Percentiles rank a stretch among this genome's conserved stretches.
phyloP scores from a whole-genome alignment of 1,284 basidiomycete genomes.

The Rhodotorula sp. region DNA sequence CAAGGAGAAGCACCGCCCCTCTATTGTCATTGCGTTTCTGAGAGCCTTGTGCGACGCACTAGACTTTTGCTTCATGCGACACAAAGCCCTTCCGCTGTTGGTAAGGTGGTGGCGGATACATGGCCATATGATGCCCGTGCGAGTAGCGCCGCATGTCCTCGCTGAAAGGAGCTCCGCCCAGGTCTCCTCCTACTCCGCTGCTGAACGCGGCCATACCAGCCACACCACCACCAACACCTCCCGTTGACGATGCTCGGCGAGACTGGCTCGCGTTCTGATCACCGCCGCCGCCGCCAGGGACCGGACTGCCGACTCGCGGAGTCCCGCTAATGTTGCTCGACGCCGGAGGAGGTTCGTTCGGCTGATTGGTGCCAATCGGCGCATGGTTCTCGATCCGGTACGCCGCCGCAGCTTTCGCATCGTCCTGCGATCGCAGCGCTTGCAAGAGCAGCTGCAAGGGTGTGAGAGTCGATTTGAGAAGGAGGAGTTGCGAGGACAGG shows the following conservation, averaged over 20 bases:
- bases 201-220: too few relatives aligned
- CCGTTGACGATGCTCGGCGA: neutral
- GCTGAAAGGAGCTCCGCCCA: neutral
- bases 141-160: neutral
- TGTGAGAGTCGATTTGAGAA: conserved; percentile 36
- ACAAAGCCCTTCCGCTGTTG: conserved; percentile 24
- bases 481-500: conserved; percentile 30
- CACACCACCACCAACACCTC: too few relatives aligned
- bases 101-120: neutral
- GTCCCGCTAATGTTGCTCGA: neutral
- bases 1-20: neutral
- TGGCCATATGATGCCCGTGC: neutral
- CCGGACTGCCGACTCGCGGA: conserved; percentile 1
- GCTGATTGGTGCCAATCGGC: neutral
- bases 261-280: neutral
- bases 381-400: conserved; percentile 12
- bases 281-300: neutral
- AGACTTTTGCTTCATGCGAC: conserved; percentile 24
- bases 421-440: conserved; percentile 29
- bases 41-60: conserved; percentile 2
- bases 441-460: conserved; percentile 26
- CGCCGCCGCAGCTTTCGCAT: conserved; percentile 29
- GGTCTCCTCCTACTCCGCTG: too few relatives aligned
- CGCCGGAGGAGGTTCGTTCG: neutral
- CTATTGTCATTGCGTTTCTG: neutral